Base-by-base conservation (phyloP, 176 grass and related monocot species). In the Stipa capillata region DNA sequence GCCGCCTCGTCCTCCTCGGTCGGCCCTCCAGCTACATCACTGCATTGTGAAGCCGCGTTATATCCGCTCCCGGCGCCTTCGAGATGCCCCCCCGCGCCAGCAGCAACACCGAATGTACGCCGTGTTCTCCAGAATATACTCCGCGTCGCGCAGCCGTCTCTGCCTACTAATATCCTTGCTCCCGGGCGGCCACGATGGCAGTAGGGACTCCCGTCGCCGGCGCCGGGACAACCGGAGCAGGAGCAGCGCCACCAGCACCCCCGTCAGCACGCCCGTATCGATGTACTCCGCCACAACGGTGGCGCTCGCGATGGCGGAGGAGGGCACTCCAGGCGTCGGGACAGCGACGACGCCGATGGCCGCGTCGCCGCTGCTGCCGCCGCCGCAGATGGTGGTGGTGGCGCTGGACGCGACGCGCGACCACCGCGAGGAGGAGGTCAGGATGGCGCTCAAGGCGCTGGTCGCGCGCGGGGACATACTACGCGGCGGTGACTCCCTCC, bases 341-440 rank as follows among this genome's bases (percentile, higher is more conserved):
- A 23, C 3, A 16, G 24, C 20, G n/a, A n/a, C 42, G 13, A 18
- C 21, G 24, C 50, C 79, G 28, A 3, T 33, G 52, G 2, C 18
- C 20, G 2, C 57, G 13, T 57, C 73, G 35, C 34, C 73, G 72
- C 73, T 55, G 14, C 68, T 48, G 57, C 87, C 72, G 58, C 32
- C 82, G 80, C 69, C 73, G 68, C 88, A 93, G 66, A 44, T 90
- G 32, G 88, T 93, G n/a, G 82, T 93, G 73, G 41, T 90, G 62
- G 91, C 74, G 77, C 83, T 82, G 16, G 91, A 93, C 53, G 91
- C 88, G 29, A 93, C 88, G 17, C 77, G 73, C 54, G 74, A 80
- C 39, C 74, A 83, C 78, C 86, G 80, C 14, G 85, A 88, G 44
- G 73, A 83, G 3, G 88, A 93, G 88, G 77, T 93, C 82, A 78